Percentiles rank a stretch among this genome's conserved stretches.
Conservation (phyloP, 495 filamentous ascomycete genomes). For the Penicillium pulvis region DNA sequence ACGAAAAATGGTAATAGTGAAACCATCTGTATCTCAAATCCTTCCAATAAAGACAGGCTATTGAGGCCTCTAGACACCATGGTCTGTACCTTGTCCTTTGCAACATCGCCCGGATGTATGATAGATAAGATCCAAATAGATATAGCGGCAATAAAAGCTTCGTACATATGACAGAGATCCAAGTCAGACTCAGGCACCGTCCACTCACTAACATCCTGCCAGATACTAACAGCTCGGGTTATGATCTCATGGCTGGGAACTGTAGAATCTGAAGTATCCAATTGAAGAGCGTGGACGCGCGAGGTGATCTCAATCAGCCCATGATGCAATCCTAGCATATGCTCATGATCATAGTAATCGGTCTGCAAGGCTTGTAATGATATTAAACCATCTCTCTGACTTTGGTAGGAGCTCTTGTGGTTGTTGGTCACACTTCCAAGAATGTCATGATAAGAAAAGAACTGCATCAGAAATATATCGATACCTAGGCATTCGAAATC, state of each 20-base stretch:
- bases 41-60: background rate
- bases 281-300: background rate
- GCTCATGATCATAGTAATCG: background rate
- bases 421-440: background rate
- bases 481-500: background rate
- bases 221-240: conserved; percentile 1
- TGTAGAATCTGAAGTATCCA: background rate
- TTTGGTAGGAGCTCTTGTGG: background rate
- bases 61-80: background rate
- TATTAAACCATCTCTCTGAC: background rate
- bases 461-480: background rate
- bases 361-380: background rate
- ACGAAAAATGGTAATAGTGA: conserved; percentile 1
- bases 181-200: background rate
- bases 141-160: background rate
- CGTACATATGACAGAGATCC: background rate
- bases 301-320: background rate
- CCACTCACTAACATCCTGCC: background rate
- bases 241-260: background rate
- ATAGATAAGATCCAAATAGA: conserved; percentile 3
- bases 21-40: background rate
- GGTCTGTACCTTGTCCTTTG: conserved; percentile 1
- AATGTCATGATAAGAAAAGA: conserved; percentile 3
- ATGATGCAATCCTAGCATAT: background rate
- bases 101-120: background rate